These are phyloP conservation scores for Giardia duodenalis DNA, from an alignment of 208 protist genomes.

Conservation along the genomic window DNA sequence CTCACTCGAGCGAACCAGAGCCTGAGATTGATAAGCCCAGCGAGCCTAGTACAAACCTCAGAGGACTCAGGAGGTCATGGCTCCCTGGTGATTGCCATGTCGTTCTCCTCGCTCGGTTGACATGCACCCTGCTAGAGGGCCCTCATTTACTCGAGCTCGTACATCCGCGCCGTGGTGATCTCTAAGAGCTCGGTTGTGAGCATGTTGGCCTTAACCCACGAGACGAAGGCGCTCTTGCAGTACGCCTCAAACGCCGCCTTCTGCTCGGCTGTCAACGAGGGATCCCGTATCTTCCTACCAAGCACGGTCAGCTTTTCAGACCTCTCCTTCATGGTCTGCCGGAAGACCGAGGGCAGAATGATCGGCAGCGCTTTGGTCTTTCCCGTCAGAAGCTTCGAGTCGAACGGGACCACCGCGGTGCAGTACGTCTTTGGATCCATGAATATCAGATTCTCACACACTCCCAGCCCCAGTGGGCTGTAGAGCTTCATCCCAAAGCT, in stretches of 20 bases:
- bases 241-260: not conserved
- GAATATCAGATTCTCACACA: not conserved
- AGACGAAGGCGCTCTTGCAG: not conserved
- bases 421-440: not conserved
- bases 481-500: not conserved
- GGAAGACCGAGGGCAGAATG: not conserved
- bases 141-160: conserved; percentile 7
- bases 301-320: not conserved
- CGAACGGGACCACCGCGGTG: not conserved
- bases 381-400: not conserved
- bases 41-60: no score
- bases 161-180: not conserved
- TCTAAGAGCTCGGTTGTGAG: not conserved
- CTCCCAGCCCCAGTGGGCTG: not conserved
- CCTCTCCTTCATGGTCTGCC: not conserved
- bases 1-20: no score
- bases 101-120: no score
- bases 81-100: no score
- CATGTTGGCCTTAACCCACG: not conserved
- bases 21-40: no score
- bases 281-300: not conserved
- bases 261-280: not conserved
- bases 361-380: not conserved
- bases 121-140: no score
- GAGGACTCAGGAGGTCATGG: no score